phyloP scores from a whole-genome alignment of 352 stramenopile genomes.

The Phytophthora pisi region DNA sequence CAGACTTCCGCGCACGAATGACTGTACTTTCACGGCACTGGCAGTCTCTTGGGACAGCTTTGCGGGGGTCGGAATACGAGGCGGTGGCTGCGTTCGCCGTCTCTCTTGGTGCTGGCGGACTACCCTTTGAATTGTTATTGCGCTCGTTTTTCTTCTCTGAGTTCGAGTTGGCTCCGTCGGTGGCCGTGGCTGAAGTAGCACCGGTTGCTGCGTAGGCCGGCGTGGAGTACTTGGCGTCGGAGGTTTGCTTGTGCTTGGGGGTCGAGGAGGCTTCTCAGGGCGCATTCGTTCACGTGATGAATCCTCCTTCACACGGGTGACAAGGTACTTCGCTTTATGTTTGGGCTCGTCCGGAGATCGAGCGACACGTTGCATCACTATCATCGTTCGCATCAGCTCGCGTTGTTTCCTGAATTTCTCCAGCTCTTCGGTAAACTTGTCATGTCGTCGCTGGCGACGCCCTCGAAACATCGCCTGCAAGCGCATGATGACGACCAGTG shows the following conservation, averaged over 20 bases:
- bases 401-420: constrained; percentile 39
- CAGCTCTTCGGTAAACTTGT: constrained; percentile 37
- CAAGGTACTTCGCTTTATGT: constrained; percentile 1
- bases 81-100: constrained; percentile 16
- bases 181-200: neutral
- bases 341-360: constrained; percentile 13
- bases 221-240: neutral
- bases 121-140: constrained; percentile 45
- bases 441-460: constrained; percentile 27
- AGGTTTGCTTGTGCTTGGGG: constrained; percentile 6
- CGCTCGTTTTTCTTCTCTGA: constrained; percentile 31
- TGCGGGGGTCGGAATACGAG: neutral
- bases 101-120: constrained; percentile 43
- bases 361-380: constrained; percentile 37
- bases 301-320: constrained; percentile 1
- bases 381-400: constrained; percentile 32
- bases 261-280: constrained; percentile 3
- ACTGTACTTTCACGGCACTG: constrained; percentile 58
- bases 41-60: constrained; percentile 33
- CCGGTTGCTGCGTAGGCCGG: neutral
- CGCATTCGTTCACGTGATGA: constrained; percentile 13
- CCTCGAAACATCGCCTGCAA: constrained; percentile 48
- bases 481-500: constrained; percentile 32
- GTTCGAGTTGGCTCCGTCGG: constrained; percentile 4
- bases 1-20: constrained; percentile 52